Conservation (phyloP, 1,139 yeast species). For the Blastobotrys illinoisensis region DNA sequence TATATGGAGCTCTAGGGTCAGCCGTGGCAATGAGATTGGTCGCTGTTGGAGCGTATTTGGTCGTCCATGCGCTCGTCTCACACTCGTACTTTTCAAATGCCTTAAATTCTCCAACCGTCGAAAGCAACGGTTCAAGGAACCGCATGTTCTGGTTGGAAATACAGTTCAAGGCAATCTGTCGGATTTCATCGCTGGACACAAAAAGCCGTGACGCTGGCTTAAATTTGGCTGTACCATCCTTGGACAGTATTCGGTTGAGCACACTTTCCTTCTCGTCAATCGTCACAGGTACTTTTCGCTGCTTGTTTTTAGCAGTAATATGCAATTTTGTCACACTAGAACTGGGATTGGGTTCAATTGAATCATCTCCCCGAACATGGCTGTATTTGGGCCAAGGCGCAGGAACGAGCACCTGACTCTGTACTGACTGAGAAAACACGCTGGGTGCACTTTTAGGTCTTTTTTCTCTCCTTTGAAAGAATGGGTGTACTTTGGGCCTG, state of each 20-base stretch:
- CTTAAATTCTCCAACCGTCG: conserved; percentile 11
- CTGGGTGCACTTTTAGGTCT: neutral
- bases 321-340: neutral
- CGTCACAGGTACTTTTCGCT: neutral
- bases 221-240: neutral
- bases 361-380: conserved; percentile 10
- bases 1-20: conserved; percentile 4
- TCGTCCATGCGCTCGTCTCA: conserved; percentile 25
- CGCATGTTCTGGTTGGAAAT: neutral
- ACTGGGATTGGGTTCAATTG: neutral
- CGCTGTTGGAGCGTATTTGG: conserved; percentile 25
- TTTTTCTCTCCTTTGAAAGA: neutral
- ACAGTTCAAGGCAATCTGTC: neutral
- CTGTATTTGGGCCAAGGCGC: conserved; percentile 16
- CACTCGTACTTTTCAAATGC: conserved; percentile 27
- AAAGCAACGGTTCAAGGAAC: conserved; percentile 10
- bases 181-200: neutral
- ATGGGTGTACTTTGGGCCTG: neutral
- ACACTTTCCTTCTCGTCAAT: neutral
- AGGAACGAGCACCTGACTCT: neutral
- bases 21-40: conserved; percentile 14
- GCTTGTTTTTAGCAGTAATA: neutral
- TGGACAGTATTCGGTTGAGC: neutral
- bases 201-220: neutral
- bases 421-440: neutral